Evolutionary conservation across 805 yeast species (phyloP).

Genomic region (Yarrowia alimentaria): DNA sequence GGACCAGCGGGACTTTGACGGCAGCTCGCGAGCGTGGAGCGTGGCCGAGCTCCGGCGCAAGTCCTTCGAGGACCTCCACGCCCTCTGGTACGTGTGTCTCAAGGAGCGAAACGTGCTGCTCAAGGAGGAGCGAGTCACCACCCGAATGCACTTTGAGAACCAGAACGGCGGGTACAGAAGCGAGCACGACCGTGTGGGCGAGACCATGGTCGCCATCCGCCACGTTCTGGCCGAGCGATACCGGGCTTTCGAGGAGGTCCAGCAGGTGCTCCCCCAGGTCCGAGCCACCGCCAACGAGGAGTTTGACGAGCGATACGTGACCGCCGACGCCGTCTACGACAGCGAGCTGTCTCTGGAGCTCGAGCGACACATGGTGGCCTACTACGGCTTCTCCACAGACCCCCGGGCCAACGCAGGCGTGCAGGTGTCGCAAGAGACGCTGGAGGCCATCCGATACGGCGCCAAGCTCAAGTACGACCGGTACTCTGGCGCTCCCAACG

Average conservation of each 20-base stretch:
- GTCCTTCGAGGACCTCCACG: slow-evolving; percentile 86
- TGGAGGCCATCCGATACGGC: slow-evolving; percentile 61
- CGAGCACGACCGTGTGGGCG: slow-evolving; percentile 48
- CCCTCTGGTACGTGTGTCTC: slow-evolving; percentile 82
- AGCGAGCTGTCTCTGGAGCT: slow-evolving; percentile 64
- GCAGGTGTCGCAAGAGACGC: slow-evolving; percentile 44
- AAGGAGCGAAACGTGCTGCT: slow-evolving; percentile 77
- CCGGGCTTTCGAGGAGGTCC: slow-evolving; percentile 62
- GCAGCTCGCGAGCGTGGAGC: slow-evolving; percentile 71
- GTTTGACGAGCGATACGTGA: slow-evolving; percentile 58
- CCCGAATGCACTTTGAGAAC: slow-evolving; percentile 37
- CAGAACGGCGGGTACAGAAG: slow-evolving; percentile 37
- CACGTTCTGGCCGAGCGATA: slow-evolving; percentile 87
- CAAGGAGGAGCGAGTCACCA: slow-evolving; percentile 67
- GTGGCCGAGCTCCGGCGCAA: slow-evolving; percentile 86
- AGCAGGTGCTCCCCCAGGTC: slow-evolving; percentile 45
- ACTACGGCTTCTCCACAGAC: slow-evolving; percentile 74
- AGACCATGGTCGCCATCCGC: slow-evolving; percentile 75
- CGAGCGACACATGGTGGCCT: slow-evolving; percentile 73
- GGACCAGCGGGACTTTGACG: slow-evolving; percentile 47
- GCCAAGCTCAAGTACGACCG: slow-evolving; percentile 66
- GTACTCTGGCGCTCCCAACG: too few relatives aligned
- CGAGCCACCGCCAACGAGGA: slow-evolving; percentile 53
- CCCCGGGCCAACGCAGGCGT: slow-evolving; percentile 37
- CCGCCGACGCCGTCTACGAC: slow-evolving; percentile 53